Base-by-base conservation (phyloP, 2,329 filamentous ascomycete species). In the Sphaerulina musiva region DNA sequence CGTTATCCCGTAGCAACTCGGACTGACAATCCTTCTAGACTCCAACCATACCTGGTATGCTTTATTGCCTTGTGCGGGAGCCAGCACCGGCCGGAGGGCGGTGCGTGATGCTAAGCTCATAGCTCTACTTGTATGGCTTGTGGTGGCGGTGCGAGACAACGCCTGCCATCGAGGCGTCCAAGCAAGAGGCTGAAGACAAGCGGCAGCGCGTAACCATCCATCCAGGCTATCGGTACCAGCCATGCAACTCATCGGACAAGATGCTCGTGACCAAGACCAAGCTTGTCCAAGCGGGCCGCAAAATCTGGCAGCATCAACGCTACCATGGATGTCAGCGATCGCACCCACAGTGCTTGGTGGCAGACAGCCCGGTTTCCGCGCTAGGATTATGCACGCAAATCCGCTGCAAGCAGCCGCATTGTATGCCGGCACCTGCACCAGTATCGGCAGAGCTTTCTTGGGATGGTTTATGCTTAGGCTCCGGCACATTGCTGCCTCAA, bases 261-360 rank as follows among this genome's bases (percentile, higher is more conserved):
- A 57, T 54, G 51, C 51, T 51, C 51, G 54, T 57, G 51, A 70
- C 70, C 36, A 70, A 69, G 55, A 68, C 67, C 48, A 70, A 69
- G 62, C 56, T 64, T 64, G 51, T 62, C 60, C 39, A 60, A 62
- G 38, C 46, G 65, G 41, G 59, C 57, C 32, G 50, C 56, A 20
- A 46, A 47, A 10, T 54, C 49, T 40, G 34, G 51, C 52, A 48
- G 38, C 55, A 43, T 31, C 51, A 50, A 52, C 48, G 42, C 55
- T 51, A 48, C 43, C 46, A 51, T 53, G 51, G 20, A 51, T 51
- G 11, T 9, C 11, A 34, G 29, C 44, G 32, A n/a, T 7, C 44
- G 36, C 29, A 1, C 20, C 29, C 36, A 20, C 44, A 26, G n/a
- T 5, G n/a, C 29, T 31, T 43, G 2, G 20, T 20, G 20, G 20